Percentiles rank a stretch among this genome's conserved stretches.
Evolutionary conservation across 371 early-diverging fungal genomes (phyloP).

Genomic region (Mucor piriformis): DNA sequence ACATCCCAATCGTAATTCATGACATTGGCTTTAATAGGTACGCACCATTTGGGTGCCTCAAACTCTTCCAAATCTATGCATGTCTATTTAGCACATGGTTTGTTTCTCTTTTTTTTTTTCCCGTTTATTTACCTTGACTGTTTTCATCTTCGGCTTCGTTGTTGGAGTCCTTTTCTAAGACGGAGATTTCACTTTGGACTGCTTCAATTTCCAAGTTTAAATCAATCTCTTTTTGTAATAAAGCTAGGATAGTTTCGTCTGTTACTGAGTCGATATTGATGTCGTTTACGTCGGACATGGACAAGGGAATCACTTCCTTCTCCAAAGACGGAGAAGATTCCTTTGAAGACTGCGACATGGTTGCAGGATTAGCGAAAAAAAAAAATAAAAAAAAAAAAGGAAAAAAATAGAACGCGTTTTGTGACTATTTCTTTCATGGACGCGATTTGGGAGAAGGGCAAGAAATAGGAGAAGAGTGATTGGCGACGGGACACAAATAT

Average conservation of each 20-base stretch:
- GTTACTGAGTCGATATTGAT: constrained; percentile 28
- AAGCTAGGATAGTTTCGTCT: constrained; percentile 32
- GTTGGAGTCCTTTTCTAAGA: constrained; percentile 54
- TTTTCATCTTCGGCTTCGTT: constrained; percentile 40
- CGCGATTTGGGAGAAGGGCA: too few relatives aligned
- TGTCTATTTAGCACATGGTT: too few relatives aligned
- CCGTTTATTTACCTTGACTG: constrained; percentile 25
- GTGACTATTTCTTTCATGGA: background rate
- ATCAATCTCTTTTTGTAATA: constrained; percentile 58
- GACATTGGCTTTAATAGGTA: constrained; percentile 93
- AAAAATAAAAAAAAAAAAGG: constrained; percentile 6
- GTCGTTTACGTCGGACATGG: constrained; percentile 27
- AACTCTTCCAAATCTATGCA: constrained; percentile 77
- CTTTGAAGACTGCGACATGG: constrained; percentile 25
- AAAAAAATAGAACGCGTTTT: background rate
- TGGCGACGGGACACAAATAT: background rate
- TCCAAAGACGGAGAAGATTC: constrained; percentile 26
- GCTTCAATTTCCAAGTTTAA: constrained; percentile 59
- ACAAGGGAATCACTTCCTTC: background rate
- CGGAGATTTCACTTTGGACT: constrained; percentile 60
- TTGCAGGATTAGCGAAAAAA: background rate
- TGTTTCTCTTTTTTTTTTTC: background rate
- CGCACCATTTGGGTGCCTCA: constrained; percentile 92
- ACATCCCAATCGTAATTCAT: constrained; percentile 93
- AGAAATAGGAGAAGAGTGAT: background rate